A percentile compares a stretch with the other conserved stretches of the same genome.
These are phyloP conservation scores for Sugiyamaella japonica DNA, from an alignment of 1,139 yeast genomes.

Conservation along the genomic window DNA sequence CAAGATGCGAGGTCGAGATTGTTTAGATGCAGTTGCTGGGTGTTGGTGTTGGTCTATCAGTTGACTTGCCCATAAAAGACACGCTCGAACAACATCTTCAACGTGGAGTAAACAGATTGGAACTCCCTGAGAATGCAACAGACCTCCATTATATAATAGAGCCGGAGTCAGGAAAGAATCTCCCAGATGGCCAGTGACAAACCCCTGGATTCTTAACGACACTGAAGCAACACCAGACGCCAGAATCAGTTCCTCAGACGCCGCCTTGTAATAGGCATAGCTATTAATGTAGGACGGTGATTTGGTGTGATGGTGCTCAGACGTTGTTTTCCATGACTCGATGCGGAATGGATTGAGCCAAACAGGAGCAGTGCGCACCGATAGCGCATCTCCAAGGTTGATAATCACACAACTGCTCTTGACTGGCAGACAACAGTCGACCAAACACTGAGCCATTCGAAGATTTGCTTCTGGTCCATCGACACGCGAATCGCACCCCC, in stretches of 20 bases:
- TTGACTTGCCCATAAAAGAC: conserved; percentile 31
- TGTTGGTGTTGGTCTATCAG: conserved; percentile 24
- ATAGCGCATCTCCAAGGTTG: conserved; percentile 16
- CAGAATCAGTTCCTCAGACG: conserved; percentile 23
- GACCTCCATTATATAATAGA: conserved; percentile 29
- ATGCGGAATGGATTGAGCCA: conserved; percentile 16
- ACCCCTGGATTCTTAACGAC: conserved; percentile 33
- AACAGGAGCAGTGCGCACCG: background rate
- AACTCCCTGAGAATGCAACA: conserved; percentile 32
- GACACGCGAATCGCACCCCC: background rate
- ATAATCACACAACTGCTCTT: conserved; percentile 3
- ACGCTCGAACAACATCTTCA: conserved; percentile 38
- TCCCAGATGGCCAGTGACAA: conserved; percentile 36
- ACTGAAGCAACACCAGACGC: conserved; percentile 20
- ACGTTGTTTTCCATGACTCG: background rate
- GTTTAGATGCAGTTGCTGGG: background rate
- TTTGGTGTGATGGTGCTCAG: background rate
- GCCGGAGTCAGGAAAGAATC: conserved; percentile 35
- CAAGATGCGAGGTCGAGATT: background rate
- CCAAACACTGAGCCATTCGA: conserved; percentile 3
- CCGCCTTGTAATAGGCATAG: conserved; percentile 32
- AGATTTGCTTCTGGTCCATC: conserved; percentile 8
- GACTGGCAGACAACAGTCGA: conserved; percentile 9
- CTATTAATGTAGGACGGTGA: conserved; percentile 26
- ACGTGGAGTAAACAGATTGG: conserved; percentile 37